Evolutionary conservation across 1,284 basidiomycete species (phyloP).

Genomic region (Cryptococcus jaspeensis): DNA sequence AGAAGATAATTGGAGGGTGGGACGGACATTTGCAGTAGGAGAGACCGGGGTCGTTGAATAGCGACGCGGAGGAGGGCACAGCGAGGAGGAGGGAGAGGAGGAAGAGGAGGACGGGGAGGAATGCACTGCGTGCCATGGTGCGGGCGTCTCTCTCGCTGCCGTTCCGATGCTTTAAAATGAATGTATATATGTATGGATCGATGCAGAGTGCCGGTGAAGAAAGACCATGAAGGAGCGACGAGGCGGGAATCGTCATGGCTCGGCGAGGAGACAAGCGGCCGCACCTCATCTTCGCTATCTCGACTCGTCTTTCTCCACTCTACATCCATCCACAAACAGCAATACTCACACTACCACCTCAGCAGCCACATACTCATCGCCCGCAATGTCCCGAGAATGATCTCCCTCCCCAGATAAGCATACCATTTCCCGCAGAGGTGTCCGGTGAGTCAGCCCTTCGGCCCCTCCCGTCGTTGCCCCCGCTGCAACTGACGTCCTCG

Average conservation of each 20-base stretch:
- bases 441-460: slow-evolving; percentile 12
- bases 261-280: too few relatives aligned
- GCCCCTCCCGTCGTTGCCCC: neutral
- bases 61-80: slow-evolving; percentile 15
- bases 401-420: neutral
- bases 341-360: neutral
- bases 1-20: neutral
- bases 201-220: too few relatives aligned
- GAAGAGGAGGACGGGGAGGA: neutral
- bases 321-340: neutral
- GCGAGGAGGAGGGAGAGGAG: slow-evolving; percentile 3
- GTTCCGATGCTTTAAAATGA: too few relatives aligned
- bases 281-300: neutral
- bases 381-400: neutral
- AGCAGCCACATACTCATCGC: neutral
- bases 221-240: too few relatives aligned
- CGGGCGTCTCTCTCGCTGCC: too few relatives aligned
- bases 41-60: slow-evolving; percentile 38
- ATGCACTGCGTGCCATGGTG: slow-evolving; percentile 1
- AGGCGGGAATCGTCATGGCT: too few relatives aligned
- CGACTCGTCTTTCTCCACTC: neutral
- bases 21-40: slow-evolving; percentile 51
- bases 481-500: neutral
- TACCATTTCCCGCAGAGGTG: slow-evolving; percentile 8
- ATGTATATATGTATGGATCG: neutral